Evolutionary conservation across 2,329 filamentous ascomycete genomes (phyloP), one percentile per base, ranked within the genome.

Genomic region (Clarireedia monteithiana): DNA sequence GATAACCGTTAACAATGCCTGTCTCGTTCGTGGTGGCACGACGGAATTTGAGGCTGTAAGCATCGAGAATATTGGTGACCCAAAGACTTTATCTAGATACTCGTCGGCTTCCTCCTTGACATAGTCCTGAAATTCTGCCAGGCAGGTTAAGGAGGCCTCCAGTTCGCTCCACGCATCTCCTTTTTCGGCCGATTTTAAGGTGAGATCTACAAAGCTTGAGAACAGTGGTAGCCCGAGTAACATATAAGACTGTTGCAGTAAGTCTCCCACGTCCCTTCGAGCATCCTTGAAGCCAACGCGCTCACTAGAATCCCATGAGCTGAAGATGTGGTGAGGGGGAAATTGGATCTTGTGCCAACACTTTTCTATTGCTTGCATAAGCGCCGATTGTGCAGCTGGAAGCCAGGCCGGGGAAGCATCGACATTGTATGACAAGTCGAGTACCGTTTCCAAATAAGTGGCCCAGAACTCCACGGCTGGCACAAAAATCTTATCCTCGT

Each of bases 391-490:
- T 2, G 85, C 83, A 6, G 75, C 69, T 6, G 74, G 71, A 49
- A 85, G 76, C 84, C 85, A 89, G 6, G 70, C 70, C 5, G 73
- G 70, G 4, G 72, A 71, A 24, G 64, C 69, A 62, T 77, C 74
- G n/a, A 75, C 75, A 1, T 78, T 77, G 58, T 77, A 81, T 47
- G 79, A 72, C 9, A 72, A 75, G 66, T 83, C 86, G 58, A 77
- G 80, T 74, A 84, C 76, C 12, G 81, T 80, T 70, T 91, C 88
- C 5, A 88, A 81, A 67, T 85, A 90, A 1, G 82, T 84, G 17
- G 82, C 85, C 89, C 89, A 94, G 67, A 94, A 92, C 64, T 94
- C 88, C 14, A 92, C 77, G 1, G 85, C 82, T 5, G 67, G 81
- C 0, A 88, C 80, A 55, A 89, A 91, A 10, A 91, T 82, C 60